Percentiles rank a stretch among this genome's conserved stretches.
Conservation (phyloP, 306 rosid genomes). For the Citrullus mucosospermus region DNA sequence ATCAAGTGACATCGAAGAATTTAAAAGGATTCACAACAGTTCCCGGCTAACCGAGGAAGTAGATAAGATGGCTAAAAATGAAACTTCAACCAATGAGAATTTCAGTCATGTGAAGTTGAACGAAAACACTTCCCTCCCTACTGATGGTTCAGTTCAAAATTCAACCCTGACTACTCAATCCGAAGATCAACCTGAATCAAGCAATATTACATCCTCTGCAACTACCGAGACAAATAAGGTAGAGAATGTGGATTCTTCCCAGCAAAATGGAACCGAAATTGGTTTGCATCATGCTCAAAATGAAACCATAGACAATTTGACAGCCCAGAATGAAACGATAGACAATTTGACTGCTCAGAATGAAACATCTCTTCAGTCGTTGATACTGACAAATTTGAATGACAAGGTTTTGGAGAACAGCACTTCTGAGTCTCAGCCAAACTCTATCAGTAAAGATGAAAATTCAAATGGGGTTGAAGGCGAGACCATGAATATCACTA, state of each 20-base stretch:
- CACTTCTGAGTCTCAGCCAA: conserved; percentile 17
- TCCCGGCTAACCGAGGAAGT: conserved; percentile 24
- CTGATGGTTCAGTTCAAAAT: conserved; percentile 16
- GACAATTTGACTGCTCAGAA: conserved; percentile 10
- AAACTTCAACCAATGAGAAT: conserved; percentile 14
- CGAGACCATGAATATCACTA: conserved; percentile 20
- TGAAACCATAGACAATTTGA: conserved; percentile 7
- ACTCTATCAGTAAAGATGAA: conserved; percentile 18
- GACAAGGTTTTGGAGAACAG: conserved; percentile 14
- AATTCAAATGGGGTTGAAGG: conserved; percentile 17
- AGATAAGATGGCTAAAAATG: conserved; percentile 15
- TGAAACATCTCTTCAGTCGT: neutral
- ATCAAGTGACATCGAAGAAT: conserved; percentile 16
- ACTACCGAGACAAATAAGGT: conserved; percentile 11
- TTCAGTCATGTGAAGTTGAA: neutral
- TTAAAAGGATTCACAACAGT: conserved; percentile 17
- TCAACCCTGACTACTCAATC: conserved; percentile 16
- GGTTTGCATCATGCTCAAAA: conserved; percentile 14
- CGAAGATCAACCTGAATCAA: conserved; percentile 18
- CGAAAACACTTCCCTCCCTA: conserved; percentile 12
- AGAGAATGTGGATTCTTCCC: conserved; percentile 21
- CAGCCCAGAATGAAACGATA: neutral
- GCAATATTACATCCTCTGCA: conserved; percentile 15
- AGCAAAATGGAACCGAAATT: conserved; percentile 15
- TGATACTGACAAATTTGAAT: neutral